A percentile compares a stretch with the other conserved stretches of the same genome.
Conservation (phyloP, 1,139 yeast genomes). For the Scheffersomyces quercinus region DNA sequence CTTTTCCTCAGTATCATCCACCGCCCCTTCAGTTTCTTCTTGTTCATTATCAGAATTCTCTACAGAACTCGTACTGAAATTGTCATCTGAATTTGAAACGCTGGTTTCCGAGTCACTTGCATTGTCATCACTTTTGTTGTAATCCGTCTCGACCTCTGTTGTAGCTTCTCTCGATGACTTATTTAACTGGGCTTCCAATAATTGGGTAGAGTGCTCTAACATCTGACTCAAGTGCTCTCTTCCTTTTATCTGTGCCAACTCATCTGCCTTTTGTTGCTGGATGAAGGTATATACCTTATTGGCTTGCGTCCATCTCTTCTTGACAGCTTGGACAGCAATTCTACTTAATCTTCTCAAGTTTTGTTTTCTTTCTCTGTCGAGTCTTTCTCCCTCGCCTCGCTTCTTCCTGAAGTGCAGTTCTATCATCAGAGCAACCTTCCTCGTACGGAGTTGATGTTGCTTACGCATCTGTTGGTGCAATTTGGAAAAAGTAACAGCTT, state of each 20-base stretch:
- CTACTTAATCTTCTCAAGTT: conserved; percentile 70
- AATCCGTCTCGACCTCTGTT: conserved; percentile 13
- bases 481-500: conserved; percentile 72
- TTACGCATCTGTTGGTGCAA: conserved; percentile 68
- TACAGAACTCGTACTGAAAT: conserved; percentile 5
- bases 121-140: no score
- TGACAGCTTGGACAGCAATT: conserved; percentile 78
- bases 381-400: conserved; percentile 86
- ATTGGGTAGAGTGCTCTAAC: conserved; percentile 86
- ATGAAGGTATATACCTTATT: conserved; percentile 70
- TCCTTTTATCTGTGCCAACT: conserved; percentile 72
- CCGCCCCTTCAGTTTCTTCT: conserved; percentile 3
- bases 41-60: conserved; percentile 3
- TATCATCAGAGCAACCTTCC: conserved; percentile 76
- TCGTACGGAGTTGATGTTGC: conserved; percentile 66
- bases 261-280: conserved; percentile 60
- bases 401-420: conserved; percentile 85
- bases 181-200: conserved; percentile 80
- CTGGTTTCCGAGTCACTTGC: conserved; percentile 13
- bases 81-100: conserved; percentile 17
- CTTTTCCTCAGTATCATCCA: conserved; percentile 16
- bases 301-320: conserved; percentile 89
- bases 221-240: conserved; percentile 86
- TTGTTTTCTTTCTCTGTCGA: conserved; percentile 68
- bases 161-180: conserved; percentile 29